A percentile compares a stretch with the other conserved stretches of the same genome.
phyloP scores from a whole-genome alignment of 331 rosid genomes.

The Prunus yedoensis region DNA sequence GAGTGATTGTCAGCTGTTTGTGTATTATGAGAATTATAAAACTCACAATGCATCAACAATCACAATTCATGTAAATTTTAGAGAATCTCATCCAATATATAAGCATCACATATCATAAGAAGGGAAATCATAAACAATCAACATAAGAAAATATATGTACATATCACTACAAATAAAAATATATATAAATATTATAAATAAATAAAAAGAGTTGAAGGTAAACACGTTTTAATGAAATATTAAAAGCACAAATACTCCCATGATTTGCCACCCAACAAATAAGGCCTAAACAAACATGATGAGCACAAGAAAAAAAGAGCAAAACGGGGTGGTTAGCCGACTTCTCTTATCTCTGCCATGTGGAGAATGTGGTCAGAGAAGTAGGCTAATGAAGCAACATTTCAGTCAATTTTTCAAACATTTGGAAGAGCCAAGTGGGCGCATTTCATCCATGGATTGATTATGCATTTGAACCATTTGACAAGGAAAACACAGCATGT shows the following conservation, averaged over 20 bases:
- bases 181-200: too few species aligned
- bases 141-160: too few species aligned
- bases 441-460: neutral
- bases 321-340: slow-evolving; percentile 5
- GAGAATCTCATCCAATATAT: neutral
- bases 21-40: too few species aligned
- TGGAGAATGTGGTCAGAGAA: slow-evolving; percentile 35
- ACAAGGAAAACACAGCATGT: slow-evolving; percentile 28
- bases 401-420: neutral
- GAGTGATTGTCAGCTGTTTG: too few species aligned
- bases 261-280: neutral
- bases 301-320: neutral
- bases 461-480: slow-evolving; percentile 6
- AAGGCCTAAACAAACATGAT: neutral
- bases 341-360: slow-evolving; percentile 1
- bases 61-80: neutral
- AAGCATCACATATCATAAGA: neutral
- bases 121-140: too few species aligned
- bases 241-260: too few species aligned
- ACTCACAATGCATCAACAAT: too few species aligned
- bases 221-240: too few species aligned
- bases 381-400: slow-evolving; percentile 19
- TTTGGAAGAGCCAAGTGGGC: neutral
- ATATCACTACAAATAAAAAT: too few species aligned
- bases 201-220: too few species aligned